Evolutionary conservation across 352 stramenopile species (phyloP).

Genomic region (Aphanomyces euteiches): DNA sequence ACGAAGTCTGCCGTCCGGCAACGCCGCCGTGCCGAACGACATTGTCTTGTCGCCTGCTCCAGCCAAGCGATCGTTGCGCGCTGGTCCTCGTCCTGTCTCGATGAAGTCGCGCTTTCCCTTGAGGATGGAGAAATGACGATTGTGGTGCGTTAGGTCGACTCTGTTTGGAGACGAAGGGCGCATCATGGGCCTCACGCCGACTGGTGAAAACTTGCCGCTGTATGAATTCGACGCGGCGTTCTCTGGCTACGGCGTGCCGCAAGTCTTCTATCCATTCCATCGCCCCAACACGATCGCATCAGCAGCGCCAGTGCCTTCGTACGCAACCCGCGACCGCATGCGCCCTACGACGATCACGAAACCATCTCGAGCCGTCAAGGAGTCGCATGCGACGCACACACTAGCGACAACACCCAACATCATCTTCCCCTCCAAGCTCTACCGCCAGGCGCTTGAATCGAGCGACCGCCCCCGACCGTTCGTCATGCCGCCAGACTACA

Average conservation of each 20-base stretch:
- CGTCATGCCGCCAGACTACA: conserved; percentile 55
- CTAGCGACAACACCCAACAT: conserved; percentile 19
- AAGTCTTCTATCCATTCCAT: conserved; percentile 26
- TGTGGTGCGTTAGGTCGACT: conserved; percentile 7
- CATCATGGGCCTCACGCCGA: conserved; percentile 10
- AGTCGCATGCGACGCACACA: conserved; percentile 8
- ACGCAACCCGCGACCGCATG: neutral
- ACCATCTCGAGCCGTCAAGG: conserved; percentile 23
- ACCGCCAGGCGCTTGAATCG: conserved; percentile 9
- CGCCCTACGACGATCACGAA: neutral
- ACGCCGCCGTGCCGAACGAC: neutral
- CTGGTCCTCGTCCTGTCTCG: neutral
- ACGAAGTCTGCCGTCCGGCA: neutral
- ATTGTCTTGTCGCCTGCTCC: neutral
- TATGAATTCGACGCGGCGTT: conserved; percentile 24
- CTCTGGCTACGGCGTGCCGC: conserved; percentile 25
- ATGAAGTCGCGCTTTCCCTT: conserved; percentile 11
- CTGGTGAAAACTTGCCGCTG: conserved; percentile 14
- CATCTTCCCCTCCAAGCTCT: conserved; percentile 25
- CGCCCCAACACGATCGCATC: neutral
- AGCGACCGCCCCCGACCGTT: conserved; percentile 20
- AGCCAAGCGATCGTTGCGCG: neutral
- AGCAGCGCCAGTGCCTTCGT: neutral
- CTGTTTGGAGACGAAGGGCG: conserved; percentile 28
- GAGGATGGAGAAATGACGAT: neutral